Percentiles rank a stretch among this genome's conserved stretches.
These are phyloP conservation scores for Capsicum rhomboideum DNA, from an alignment of 257 asterid species.

Conservation along the genomic window DNA sequence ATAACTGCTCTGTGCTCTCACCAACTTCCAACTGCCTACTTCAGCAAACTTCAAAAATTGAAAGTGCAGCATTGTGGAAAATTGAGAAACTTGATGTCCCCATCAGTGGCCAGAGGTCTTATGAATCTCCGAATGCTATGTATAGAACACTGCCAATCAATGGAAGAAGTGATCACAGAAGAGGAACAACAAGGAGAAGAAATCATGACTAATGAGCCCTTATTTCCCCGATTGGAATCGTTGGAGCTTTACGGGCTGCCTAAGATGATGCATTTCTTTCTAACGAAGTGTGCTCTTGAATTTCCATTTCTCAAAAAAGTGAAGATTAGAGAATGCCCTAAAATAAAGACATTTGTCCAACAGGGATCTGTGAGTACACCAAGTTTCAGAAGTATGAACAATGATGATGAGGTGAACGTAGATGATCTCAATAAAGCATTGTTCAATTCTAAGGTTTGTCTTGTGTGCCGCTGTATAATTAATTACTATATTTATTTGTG, in stretches of 20 bases:
- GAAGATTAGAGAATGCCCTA: rapidly evolving
- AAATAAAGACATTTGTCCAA: not conserved
- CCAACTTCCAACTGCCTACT: not conserved
- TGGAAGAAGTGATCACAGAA: not conserved
- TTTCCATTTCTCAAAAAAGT: not conserved
- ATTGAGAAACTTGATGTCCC: not conserved
- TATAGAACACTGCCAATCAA: not conserved
- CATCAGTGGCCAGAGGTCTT: not conserved
- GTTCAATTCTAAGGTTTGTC: not conserved
- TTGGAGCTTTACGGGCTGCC: rapidly evolving
- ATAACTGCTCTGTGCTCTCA: not conserved
- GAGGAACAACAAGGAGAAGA: not conserved
- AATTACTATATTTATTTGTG: too few species aligned
- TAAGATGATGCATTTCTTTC: not conserved
- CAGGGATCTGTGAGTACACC: not conserved
- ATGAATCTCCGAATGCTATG: not conserved
- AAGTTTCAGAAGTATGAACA: not conserved
- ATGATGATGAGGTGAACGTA: not conserved
- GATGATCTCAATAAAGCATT: too few species aligned
- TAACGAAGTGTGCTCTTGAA: not conserved
- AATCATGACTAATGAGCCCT: not conserved
- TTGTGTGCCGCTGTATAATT: too few species aligned
- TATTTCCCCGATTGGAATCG: not conserved
- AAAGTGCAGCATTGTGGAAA: rapidly evolving
- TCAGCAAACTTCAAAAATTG: not conserved